Evolutionary conservation across 805 yeast genomes (phyloP).

Genomic region (Cyberlindnera sargentensis): DNA sequence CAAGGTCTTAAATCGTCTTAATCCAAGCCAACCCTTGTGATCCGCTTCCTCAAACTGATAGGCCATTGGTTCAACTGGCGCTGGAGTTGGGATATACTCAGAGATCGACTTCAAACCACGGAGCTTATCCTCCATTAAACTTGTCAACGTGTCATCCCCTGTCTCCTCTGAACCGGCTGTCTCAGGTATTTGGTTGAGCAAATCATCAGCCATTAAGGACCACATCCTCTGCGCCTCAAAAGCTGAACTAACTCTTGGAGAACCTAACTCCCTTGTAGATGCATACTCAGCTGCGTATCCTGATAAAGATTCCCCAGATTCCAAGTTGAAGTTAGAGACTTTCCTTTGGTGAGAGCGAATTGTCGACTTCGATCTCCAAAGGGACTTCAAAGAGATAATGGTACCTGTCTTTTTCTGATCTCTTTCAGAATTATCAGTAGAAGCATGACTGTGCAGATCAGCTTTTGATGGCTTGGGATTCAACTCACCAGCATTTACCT

Average conservation of each 20-base stretch:
- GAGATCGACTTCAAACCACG: conserved; percentile 3
- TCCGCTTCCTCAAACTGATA: not conserved
- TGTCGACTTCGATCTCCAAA: conserved; percentile 13
- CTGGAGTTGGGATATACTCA: conserved; percentile 13
- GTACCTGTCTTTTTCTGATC: not conserved
- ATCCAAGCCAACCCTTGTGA: conserved; percentile 1
- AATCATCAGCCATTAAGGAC: no score
- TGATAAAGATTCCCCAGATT: conserved; percentile 21
- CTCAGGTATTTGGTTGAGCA: no score
- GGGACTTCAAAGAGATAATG: conserved; percentile 1
- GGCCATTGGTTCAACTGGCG: conserved; percentile 7
- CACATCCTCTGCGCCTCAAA: no score
- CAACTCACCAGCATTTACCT: not conserved
- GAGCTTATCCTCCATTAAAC: conserved; percentile 1
- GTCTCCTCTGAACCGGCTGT: conserved; percentile 1
- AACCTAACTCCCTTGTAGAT: conserved; percentile 4
- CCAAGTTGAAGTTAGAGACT: conserved; percentile 8
- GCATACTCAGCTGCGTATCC: conserved; percentile 16
- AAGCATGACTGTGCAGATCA: no score
- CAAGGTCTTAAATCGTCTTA: conserved; percentile 1
- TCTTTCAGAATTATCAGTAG: not conserved
- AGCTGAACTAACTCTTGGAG: no score
- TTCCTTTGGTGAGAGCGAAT: not conserved
- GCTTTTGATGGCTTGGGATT: no score
- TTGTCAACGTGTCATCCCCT: conserved; percentile 3